A percentile compares a stretch with the other conserved stretches of the same genome.
phyloP scores from a whole-genome alignment of 176 grass and related monocot species.

The Triticum dicoccoides region DNA sequence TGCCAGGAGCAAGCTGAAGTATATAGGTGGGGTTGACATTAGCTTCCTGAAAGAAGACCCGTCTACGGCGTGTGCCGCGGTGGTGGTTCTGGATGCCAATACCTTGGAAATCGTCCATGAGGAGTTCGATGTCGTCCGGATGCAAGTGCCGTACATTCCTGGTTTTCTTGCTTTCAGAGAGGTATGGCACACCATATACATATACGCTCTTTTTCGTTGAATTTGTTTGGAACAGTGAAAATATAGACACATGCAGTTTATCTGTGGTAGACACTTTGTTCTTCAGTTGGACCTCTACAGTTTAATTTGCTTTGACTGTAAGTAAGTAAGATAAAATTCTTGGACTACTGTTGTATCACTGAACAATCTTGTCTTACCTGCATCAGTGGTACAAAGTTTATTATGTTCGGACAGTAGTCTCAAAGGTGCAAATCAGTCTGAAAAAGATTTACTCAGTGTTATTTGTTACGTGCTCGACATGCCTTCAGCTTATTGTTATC shows the following conservation, averaged over 20 bases:
- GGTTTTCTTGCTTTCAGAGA: slow-evolving; percentile 99
- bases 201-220: not conserved
- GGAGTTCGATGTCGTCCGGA: slow-evolving; percentile 59
- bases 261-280: not conserved
- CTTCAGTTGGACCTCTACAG: too few relatives aligned
- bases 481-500: not conserved
- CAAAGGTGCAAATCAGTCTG: not conserved
- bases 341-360: not conserved
- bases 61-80: slow-evolving; percentile 56
- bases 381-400: not conserved
- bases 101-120: slow-evolving; percentile 76
- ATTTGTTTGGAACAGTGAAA: not conserved
- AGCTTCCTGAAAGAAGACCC: slow-evolving; percentile 83
- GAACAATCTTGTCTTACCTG: not conserved
- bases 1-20: slow-evolving; percentile 38
- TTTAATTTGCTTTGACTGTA: not conserved
- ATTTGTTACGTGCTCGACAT: not conserved
- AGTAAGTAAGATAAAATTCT: not conserved
- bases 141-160: slow-evolving; percentile 82
- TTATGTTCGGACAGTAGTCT: not conserved
- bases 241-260: not conserved
- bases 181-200: not conserved
- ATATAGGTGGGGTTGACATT: slow-evolving; percentile 80
- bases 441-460: not conserved
- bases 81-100: slow-evolving; percentile 61